Conservation (phyloP, 805 yeast species). For the Candida lessepsii region DNA sequence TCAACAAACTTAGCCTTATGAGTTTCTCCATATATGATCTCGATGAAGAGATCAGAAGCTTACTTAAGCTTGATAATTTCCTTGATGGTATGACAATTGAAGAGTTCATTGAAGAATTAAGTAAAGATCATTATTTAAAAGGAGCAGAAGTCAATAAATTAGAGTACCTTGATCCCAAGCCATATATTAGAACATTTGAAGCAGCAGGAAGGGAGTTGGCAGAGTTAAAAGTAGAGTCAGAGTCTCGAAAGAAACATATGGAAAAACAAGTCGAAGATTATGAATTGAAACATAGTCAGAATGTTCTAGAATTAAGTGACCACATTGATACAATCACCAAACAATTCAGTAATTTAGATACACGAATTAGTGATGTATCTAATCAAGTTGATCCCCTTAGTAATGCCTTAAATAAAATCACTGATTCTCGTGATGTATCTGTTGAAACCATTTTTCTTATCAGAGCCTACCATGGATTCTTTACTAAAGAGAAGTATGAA, state of each 20-base stretch:
- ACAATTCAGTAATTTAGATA: slow-evolving; percentile 51
- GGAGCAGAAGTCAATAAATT: slow-evolving; percentile 51
- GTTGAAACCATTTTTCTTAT: slow-evolving; percentile 69
- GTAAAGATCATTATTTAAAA: slow-evolving; percentile 60
- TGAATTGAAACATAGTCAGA: slow-evolving; percentile 67
- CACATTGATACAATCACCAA: slow-evolving; percentile 46
- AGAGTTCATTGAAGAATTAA: slow-evolving; percentile 77
- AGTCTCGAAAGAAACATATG: slow-evolving; percentile 46
- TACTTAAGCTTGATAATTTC: slow-evolving; percentile 61
- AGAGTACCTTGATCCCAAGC: slow-evolving; percentile 80
- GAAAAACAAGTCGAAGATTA: slow-evolving; percentile 56
- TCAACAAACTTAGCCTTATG: slow-evolving; percentile 23
- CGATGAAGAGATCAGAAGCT: slow-evolving; percentile 58
- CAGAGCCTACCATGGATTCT: slow-evolving; percentile 74
- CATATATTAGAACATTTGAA: slow-evolving; percentile 91
- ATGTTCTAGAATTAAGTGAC: slow-evolving; percentile 55
- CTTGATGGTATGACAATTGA: slow-evolving; percentile 68
- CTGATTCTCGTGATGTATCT: slow-evolving; percentile 72
- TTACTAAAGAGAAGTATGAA: slow-evolving; percentile 50
- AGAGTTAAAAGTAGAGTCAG: slow-evolving; percentile 56
- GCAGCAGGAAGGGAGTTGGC: slow-evolving; percentile 73
- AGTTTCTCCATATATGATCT: slow-evolving; percentile 55
- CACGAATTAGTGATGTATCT: slow-evolving; percentile 54
- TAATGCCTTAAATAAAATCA: slow-evolving; percentile 61
- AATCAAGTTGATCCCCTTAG: slow-evolving; percentile 68